Evolutionary conservation across 306 rosid species (phyloP), one percentile per base, ranked within the genome.

Genomic region (Casuarina cunninghamiana): DNA sequence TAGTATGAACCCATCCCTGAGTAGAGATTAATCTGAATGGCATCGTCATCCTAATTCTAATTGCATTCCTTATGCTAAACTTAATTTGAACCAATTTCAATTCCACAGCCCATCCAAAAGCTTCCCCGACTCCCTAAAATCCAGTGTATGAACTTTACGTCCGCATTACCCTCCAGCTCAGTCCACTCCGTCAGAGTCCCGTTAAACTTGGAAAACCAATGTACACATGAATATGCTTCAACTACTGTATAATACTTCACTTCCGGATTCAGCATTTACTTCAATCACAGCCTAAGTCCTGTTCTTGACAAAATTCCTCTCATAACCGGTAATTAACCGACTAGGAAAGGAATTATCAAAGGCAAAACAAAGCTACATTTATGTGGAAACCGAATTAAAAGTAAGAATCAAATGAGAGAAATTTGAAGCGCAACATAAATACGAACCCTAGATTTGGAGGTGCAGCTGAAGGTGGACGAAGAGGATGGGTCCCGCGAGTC

Each of bases 371-470:
- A 54, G 13, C 61, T 7, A n/a, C 10, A 7, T 54, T 54, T 5
- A 54, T 26, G 32, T n/a, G 61, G 61, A 58, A 43, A 54, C 19
- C 3, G 19, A 37, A 11, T 5, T 50, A 49, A 11, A 8, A 13
- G 5, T 11, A 60, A 53, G 2, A 69, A 19, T 5, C 15, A 49
- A 65, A 6, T 19, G 12, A 38, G 43, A 35, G 16, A 73, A 55
- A 17, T 2, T 12, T 6, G 41, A 26, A 50, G 76, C 51, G 75
- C 10, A 43, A 71, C 58, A 10, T 38, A 26, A 21, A 38, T 19
- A 15, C 83, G 55, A 78, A 94, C 97, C 97, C 81, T 84, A 51
- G 83, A 81, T 81, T 87, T 93, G 65, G 88, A 93, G 76, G 96
- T 54, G 76, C 73, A 75, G 50, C 80, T 80, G 53, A 91, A 87